Percentiles rank a stretch among this genome's conserved stretches.
phyloP scores from a whole-genome alignment of 2,329 filamentous ascomycete genomes.

The Hirsutella thompsonii region DNA sequence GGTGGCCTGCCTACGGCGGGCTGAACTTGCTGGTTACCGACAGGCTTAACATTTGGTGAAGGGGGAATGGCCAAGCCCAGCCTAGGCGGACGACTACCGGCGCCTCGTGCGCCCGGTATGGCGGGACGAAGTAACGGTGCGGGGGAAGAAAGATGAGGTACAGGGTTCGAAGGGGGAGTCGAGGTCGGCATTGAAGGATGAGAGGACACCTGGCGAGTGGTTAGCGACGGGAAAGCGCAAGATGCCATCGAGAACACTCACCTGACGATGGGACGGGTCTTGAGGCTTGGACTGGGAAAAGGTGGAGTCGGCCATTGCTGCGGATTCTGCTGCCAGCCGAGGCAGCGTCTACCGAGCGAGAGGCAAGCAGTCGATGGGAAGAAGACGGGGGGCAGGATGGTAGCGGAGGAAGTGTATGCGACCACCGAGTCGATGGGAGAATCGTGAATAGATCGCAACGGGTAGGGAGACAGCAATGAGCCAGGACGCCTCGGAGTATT shows the following conservation, averaged over 20 bases:
- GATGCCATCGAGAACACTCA: slow-evolving; percentile 4
- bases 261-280: slow-evolving; percentile 8
- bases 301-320: slow-evolving; percentile 13
- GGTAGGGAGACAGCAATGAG: no score
- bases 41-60: slow-evolving; percentile 69
- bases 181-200: slow-evolving; percentile 12
- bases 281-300: slow-evolving; percentile 9
- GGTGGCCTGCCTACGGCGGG: slow-evolving; percentile 32
- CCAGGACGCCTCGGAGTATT: no score
- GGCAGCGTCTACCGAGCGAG: slow-evolving; percentile 1
- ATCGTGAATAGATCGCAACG: no score
- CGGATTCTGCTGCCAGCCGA: slow-evolving; percentile 7
- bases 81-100: slow-evolving; percentile 55
- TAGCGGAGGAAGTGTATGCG: no score
- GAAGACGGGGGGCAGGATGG: no score
- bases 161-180: slow-evolving; percentile 20
- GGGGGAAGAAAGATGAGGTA: slow-evolving; percentile 57
- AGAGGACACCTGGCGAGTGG: slow-evolving; percentile 6
- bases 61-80: slow-evolving; percentile 84
- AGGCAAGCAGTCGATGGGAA: no score
- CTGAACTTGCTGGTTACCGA: slow-evolving; percentile 40
- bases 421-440: no score
- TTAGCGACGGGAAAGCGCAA: neutral
- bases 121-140: slow-evolving; percentile 75
- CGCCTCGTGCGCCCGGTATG: slow-evolving; percentile 55